Conservation (phyloP, 331 rosid species). For the Pyrus hybrid region DNA sequence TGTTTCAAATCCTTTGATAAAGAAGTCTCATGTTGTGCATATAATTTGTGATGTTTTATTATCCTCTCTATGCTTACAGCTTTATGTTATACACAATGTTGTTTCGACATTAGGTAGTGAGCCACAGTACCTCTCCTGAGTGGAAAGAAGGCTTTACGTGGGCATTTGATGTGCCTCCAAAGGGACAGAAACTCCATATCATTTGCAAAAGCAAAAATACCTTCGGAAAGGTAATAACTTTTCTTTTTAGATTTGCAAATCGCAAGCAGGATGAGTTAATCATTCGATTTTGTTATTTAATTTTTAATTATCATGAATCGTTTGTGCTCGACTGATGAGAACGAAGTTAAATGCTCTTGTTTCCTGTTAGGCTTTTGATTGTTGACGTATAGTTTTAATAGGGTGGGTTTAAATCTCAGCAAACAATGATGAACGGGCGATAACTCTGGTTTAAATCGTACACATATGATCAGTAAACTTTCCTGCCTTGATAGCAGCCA, state of each 20-base stretch:
- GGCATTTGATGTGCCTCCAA: conserved; percentile 94
- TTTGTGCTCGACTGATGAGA: background rate
- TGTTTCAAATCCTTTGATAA: background rate
- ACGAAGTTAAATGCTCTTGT: background rate
- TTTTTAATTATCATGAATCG: background rate
- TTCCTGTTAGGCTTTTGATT: background rate
- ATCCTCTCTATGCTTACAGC: conserved; percentile 8
- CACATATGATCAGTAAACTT: no score
- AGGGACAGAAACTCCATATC: conserved; percentile 89
- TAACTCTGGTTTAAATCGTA: background rate
- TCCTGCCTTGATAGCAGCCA: no score
- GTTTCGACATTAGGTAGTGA: conserved; percentile 51
- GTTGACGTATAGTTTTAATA: no score
- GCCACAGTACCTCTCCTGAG: conserved; percentile 77
- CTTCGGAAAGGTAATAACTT: conserved; percentile 76
- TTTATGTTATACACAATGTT: background rate
- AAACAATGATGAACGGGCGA: background rate
- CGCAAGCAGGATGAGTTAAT: background rate
- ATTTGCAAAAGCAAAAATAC: conserved; percentile 97
- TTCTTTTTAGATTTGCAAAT: conserved; percentile 3
- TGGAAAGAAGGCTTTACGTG: conserved; percentile 99
- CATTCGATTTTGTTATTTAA: background rate
- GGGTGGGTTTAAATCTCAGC: background rate
- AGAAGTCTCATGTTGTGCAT: conserved; percentile 4
- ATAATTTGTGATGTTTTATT: conserved; percentile 9